Evolutionary conservation across 768 basidiomycete genomes (phyloP).

Genomic region (Lanmaoa rubissima): DNA sequence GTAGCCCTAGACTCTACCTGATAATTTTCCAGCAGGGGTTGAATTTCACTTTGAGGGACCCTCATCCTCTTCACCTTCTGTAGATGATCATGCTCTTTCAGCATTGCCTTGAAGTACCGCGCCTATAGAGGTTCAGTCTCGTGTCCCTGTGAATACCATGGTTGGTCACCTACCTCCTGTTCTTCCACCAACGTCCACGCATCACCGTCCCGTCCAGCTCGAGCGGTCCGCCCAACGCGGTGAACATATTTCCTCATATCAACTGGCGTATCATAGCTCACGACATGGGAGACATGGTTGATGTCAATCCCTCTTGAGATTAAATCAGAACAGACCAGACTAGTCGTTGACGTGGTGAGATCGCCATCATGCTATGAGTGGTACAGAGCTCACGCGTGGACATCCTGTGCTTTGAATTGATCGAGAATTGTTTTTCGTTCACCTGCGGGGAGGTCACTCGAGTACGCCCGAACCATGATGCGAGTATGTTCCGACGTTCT

Average conservation of each 20-base stretch:
- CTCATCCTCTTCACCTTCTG: constrained; percentile 65
- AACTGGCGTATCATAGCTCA: constrained; percentile 94
- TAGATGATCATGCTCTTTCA: constrained; percentile 70
- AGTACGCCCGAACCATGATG: constrained; percentile 69
- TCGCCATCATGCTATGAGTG: neutral
- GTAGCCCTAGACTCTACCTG: constrained; percentile 47
- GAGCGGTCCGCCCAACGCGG: constrained; percentile 92
- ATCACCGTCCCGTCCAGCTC: constrained; percentile 83
- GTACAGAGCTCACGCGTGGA: constrained; percentile 66
- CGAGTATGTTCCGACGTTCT: constrained; percentile 20
- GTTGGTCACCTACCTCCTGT: constrained; percentile 61
- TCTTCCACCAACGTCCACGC: constrained; percentile 97
- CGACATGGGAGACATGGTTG: constrained; percentile 85
- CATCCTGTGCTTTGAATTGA: constrained; percentile 75
- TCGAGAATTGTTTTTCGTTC: constrained; percentile 80
- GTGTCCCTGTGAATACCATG: neutral
- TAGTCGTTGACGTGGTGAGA: constrained; percentile 31
- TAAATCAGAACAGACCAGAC: constrained; percentile 94
- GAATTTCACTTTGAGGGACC: constrained; percentile 60
- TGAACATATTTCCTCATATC: constrained; percentile 99
- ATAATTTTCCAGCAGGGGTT: constrained; percentile 56
- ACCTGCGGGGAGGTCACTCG: constrained; percentile 71
- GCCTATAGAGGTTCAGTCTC: constrained; percentile 47
- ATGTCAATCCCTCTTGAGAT: constrained; percentile 97
- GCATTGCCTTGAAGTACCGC: constrained; percentile 82